Base-by-base conservation (phyloP, 768 basidiomycete genomes). In the Russula olivacea region DNA sequence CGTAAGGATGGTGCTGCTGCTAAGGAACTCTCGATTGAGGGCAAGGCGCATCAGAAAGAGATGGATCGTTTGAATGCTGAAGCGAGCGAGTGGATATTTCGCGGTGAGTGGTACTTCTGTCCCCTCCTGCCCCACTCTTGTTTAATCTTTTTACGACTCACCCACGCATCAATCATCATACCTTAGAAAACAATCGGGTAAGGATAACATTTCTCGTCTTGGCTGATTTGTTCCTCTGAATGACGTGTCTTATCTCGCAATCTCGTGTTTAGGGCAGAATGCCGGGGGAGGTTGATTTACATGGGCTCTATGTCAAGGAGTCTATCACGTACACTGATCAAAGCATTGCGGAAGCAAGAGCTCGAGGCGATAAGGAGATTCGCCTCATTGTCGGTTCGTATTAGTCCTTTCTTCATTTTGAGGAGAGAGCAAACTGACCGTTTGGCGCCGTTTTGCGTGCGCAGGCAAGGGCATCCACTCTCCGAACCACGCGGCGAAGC, bases 221-320 rank as follows among this genome's bases (percentile, higher is more conserved):
- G 45, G 55, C 6, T 19, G 11, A 12, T 55, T 45, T 23, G 21
- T 15, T 28, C 28, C 47, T 1, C 30, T 34, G 21, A 4, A 43
- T 56, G 38, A 53, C 43, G 28, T 45, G 14, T 43, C 11, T 47
- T 23, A 21, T 40, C 15, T 43, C 19, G 55, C 30, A 21, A 23
- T 17, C 14, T 6, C 38, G 36, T 7, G 11, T 57, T 48, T 69
- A 87, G 83, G 84, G 89, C 64, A 85, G 86, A 56, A 73, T 81
- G 61, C 80, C 80, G 0, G 89, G 87, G 1, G 89, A 93, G 72
- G 76, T 97, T 50, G 91, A 98, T 73, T 76, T 98, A 25, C 95
- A 98, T 70, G 95, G 93, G 1, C 76, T 98, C 4, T 96, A 91
- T 73, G 94, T 96, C 64, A 93, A 92, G 71, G 96, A 98, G 75